These are phyloP conservation scores for Rusavskia elegans DNA, from an alignment of 495 filamentous ascomycete species.

Conservation along the genomic window DNA sequence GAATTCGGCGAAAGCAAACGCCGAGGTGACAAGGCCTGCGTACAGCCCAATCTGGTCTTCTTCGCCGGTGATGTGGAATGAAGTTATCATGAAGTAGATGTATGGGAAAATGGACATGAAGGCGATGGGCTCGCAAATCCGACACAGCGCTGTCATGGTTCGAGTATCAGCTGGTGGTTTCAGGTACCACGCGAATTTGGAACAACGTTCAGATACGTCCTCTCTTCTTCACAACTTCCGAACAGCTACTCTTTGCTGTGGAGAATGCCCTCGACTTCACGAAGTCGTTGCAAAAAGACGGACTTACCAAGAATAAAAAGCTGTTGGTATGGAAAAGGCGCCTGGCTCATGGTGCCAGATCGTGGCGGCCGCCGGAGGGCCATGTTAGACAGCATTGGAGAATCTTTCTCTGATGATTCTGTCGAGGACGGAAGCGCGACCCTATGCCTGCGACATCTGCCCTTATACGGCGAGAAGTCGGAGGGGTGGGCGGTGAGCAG, in stretches of 20 bases:
- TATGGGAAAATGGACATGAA: constrained; percentile 99
- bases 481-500: neutral
- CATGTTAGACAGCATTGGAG: neutral
- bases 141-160: constrained; percentile 53
- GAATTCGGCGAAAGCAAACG: constrained; percentile 93
- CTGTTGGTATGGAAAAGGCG: constrained; percentile 39
- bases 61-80: constrained; percentile 70
- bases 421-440: too few relatives aligned
- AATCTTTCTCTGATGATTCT: too few relatives aligned
- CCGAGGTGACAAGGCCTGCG: constrained; percentile 89
- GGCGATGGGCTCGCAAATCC: constrained; percentile 96
- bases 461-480: too few relatives aligned
- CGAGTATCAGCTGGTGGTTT: constrained; percentile 19
- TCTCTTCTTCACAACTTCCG: neutral
- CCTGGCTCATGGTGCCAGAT: neutral
- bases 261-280: neutral
- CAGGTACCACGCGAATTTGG: constrained; percentile 1
- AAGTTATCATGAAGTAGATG: constrained; percentile 93
- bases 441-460: too few relatives aligned
- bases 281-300: neutral
- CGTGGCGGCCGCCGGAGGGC: neutral
- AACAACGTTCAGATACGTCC: neutral
- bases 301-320: constrained; percentile 55
- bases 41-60: constrained; percentile 75
- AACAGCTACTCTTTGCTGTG: neutral